phyloP scores from a whole-genome alignment of 176 grass and related monocot genomes.

The Miscanthus lutarioriparius region DNA sequence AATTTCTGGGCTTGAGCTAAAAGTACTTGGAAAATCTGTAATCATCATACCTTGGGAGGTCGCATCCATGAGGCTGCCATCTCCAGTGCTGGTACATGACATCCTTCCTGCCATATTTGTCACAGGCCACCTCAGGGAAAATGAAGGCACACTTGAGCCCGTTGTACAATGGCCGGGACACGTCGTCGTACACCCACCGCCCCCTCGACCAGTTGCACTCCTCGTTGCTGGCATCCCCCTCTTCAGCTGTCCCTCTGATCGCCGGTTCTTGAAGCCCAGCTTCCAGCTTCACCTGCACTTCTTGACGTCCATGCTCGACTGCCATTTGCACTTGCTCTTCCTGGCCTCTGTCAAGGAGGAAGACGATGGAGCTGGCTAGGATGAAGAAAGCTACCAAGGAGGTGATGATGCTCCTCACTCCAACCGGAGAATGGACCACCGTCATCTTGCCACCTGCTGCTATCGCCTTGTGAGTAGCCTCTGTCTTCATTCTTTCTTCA shows the following conservation, averaged over 20 bases:
- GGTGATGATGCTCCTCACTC: constrained; percentile 41
- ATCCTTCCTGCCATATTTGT: constrained; percentile 75
- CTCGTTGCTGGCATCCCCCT: neutral
- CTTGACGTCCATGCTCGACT: constrained; percentile 31
- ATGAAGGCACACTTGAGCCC: constrained; percentile 67
- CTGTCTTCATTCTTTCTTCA: constrained; percentile 33
- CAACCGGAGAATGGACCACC: constrained; percentile 28
- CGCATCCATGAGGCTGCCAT: constrained; percentile 84
- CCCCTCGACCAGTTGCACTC: constrained; percentile 60
- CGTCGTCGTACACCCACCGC: constrained; percentile 69
- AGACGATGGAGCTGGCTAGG: constrained; percentile 41
- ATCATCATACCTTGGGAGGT: constrained; percentile 66
- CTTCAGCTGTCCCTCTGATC: neutral
- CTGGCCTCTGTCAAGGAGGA: constrained; percentile 49
- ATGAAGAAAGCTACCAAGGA: constrained; percentile 71
- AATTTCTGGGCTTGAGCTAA: neutral
- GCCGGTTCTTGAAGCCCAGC: neutral
- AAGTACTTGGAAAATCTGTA: neutral
- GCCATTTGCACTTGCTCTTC: constrained; percentile 39
- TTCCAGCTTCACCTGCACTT: constrained; percentile 18
- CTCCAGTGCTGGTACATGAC: constrained; percentile 87
- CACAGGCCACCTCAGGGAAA: constrained; percentile 72
- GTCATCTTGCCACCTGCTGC: constrained; percentile 31
- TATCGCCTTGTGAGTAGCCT: constrained; percentile 2
- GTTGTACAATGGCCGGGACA: constrained; percentile 54